phyloP scores from a whole-genome alignment of 371 early-diverging fungal genomes.

The Syncephalastrum contaminatum region DNA sequence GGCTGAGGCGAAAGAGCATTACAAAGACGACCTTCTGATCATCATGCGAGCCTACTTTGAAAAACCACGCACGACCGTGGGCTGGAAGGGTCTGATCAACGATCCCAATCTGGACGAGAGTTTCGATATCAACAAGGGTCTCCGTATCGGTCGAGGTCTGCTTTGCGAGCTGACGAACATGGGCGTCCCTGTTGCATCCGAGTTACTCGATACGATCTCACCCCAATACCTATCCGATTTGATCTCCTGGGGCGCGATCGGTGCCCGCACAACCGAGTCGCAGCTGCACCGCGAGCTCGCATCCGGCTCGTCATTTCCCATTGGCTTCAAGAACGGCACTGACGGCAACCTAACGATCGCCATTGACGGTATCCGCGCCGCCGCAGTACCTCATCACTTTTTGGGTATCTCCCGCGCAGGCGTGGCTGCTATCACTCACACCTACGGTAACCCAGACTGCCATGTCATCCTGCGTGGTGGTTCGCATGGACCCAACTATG shows the following conservation, averaged over 20 bases:
- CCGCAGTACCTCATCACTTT: slow-evolving; percentile 85
- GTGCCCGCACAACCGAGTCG: slow-evolving; percentile 93
- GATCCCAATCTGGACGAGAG: slow-evolving; percentile 79
- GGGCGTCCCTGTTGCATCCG: slow-evolving; percentile 88
- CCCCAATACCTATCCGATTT: slow-evolving; percentile 93
- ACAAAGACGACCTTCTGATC: slow-evolving; percentile 67
- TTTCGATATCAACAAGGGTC: slow-evolving; percentile 90
- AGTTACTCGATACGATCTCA: slow-evolving; percentile 92
- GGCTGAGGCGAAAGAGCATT: slow-evolving; percentile 56
- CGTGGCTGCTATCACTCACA: slow-evolving; percentile 85
- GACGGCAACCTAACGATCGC: slow-evolving; percentile 90
- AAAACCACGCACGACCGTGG: slow-evolving; percentile 93
- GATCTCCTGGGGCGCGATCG: slow-evolving; percentile 94
- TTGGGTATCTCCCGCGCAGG: slow-evolving; percentile 94
- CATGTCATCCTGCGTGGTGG: slow-evolving; percentile 71
- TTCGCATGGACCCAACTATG: slow-evolving; percentile 83
- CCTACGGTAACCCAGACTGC: slow-evolving; percentile 77
- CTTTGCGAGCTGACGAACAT: slow-evolving; percentile 71
- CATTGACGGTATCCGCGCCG: slow-evolving; percentile 89
- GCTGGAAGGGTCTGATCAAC: slow-evolving; percentile 95
- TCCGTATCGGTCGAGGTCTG: slow-evolving; percentile 80
- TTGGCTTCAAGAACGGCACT: slow-evolving; percentile 95
- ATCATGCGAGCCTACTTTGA: slow-evolving; percentile 96
- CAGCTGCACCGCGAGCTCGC: slow-evolving; percentile 94
- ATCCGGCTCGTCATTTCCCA: slow-evolving; percentile 90